These are phyloP conservation scores for Sesbania bispinosa DNA, from an alignment of 306 rosid genomes.

Conservation along the genomic window DNA sequence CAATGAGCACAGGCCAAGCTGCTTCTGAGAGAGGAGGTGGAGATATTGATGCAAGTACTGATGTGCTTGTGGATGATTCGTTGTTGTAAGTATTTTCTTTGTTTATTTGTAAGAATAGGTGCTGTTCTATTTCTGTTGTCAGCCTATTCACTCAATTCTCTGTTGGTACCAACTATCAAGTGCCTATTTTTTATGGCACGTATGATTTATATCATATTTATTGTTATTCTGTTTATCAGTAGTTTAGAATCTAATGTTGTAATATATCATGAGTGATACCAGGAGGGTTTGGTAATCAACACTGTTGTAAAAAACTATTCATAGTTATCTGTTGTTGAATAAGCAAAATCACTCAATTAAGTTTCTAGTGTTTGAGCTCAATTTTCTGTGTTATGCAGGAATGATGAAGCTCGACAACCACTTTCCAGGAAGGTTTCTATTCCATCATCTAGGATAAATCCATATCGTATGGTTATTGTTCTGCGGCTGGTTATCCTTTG, in stretches of 20 bases:
- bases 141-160: too few relatives aligned
- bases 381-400: slow-evolving; percentile 46
- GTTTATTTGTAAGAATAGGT: background rate
- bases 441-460: slow-evolving; percentile 91
- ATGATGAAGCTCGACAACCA: slow-evolving; percentile 96
- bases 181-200: background rate
- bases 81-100: slow-evolving; percentile 53
- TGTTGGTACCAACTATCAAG: too few relatives aligned
- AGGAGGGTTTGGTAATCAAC: background rate
- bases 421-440: slow-evolving; percentile 91
- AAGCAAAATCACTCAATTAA: background rate
- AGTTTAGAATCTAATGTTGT: background rate
- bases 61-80: slow-evolving; percentile 80
- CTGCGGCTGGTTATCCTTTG: slow-evolving; percentile 79
- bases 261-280: background rate
- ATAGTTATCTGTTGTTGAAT: background rate
- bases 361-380: background rate
- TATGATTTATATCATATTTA: background rate
- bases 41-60: slow-evolving; percentile 87
- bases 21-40: slow-evolving; percentile 84
- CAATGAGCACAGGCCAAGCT: slow-evolving; percentile 86
- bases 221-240: background rate
- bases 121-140: background rate
- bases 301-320: background rate
- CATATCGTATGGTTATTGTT: slow-evolving; percentile 89